A percentile compares a stretch with the other conserved stretches of the same genome.
Conservation (phyloP, 176 grass and related monocot genomes). For the Raddia distichophylla region DNA sequence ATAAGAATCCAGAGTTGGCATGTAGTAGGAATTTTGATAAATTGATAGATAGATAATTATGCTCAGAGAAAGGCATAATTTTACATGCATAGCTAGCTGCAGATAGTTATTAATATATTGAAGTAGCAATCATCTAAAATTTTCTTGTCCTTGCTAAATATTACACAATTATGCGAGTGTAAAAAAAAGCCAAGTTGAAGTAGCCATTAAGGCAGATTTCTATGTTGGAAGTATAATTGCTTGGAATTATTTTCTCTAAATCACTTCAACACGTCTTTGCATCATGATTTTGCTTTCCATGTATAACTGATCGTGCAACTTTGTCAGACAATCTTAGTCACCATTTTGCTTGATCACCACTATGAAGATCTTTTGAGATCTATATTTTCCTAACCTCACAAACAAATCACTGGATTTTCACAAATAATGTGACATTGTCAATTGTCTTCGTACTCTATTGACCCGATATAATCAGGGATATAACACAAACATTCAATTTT, state of each 20-base stretch:
- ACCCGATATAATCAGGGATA: neutral
- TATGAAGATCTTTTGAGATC: neutral
- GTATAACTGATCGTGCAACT: neutral
- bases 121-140: neutral
- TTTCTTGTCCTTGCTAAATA: neutral
- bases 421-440: neutral
- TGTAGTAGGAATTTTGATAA: neutral
- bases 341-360: neutral
- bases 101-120: neutral
- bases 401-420: neutral
- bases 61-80: neutral
- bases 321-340: neutral
- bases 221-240: neutral
- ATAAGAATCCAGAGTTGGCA: neutral
- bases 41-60: neutral
- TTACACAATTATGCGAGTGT: neutral
- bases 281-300: neutral
- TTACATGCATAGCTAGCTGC: neutral
- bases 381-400: neutral
- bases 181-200: neutral
- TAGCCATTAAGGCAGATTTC: neutral
- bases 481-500: constrained; percentile 27
- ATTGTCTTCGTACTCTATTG: constrained; percentile 17
- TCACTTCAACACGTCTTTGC: neutral
- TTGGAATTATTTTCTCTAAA: neutral